A percentile compares a stretch with the other conserved stretches of the same genome.
phyloP scores from a whole-genome alignment of 192 early-diverging fungal species.

The Pilaira anomala region DNA sequence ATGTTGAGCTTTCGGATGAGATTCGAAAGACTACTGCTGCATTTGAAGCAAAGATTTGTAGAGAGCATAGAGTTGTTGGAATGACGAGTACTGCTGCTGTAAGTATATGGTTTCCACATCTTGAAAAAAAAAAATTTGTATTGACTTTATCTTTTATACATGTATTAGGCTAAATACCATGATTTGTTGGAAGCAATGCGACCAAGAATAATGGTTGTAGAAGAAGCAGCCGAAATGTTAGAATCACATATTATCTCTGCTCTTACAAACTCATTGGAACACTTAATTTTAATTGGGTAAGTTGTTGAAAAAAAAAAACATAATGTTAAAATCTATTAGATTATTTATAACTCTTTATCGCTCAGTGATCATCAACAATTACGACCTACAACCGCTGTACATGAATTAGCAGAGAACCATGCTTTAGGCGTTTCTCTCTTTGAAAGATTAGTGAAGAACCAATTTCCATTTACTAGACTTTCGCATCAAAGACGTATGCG shows the following conservation, averaged over 20 bases:
- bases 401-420: constrained; percentile 41
- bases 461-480: constrained; percentile 41
- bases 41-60: constrained; percentile 30
- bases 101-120: constrained; percentile 15
- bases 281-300: constrained; percentile 56
- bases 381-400: constrained; percentile 48
- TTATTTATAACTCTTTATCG: too few relatives aligned
- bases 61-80: constrained; percentile 42
- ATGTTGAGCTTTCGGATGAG: constrained; percentile 14
- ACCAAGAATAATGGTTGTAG: constrained; percentile 52
- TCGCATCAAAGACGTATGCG: constrained; percentile 56
- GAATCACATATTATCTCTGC: constrained; percentile 54
- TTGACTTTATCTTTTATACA: not conserved
- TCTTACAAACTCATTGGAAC: constrained; percentile 44
- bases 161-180: constrained; percentile 52
- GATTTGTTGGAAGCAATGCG: constrained; percentile 41
- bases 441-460: constrained; percentile 46
- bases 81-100: constrained; percentile 61
- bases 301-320: constrained; percentile 14
- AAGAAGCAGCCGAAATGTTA: constrained; percentile 56
- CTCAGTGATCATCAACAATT: constrained; percentile 56
- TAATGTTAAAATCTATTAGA: too few relatives aligned
- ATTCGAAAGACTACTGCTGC: constrained; percentile 15
- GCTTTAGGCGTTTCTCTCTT: constrained; percentile 51
- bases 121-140: not conserved